Conservation (phyloP, 805 yeast genomes). For the Priceomyces haplophilus region DNA sequence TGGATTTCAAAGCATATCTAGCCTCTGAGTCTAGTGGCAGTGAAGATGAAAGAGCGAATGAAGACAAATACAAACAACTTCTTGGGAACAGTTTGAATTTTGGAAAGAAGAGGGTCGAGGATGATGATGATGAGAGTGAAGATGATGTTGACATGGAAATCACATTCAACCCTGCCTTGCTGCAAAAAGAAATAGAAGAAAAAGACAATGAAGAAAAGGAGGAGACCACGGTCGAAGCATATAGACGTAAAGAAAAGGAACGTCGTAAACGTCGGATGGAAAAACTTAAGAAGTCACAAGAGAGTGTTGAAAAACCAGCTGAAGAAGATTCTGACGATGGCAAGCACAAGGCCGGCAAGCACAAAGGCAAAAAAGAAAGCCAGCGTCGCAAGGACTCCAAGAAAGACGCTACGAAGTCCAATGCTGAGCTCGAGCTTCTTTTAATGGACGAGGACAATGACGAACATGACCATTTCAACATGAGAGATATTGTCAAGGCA, state of each 20-base stretch:
- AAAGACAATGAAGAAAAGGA: slow-evolving; percentile 47
- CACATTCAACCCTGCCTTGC: slow-evolving; percentile 85
- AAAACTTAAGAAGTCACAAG: slow-evolving; percentile 59
- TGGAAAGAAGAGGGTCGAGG: slow-evolving; percentile 8
- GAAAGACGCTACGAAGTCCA: slow-evolving; percentile 24
- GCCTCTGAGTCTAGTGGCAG: slow-evolving; percentile 51
- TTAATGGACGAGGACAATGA: slow-evolving; percentile 55
- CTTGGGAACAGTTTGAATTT: slow-evolving; percentile 39
- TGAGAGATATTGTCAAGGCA: slow-evolving; percentile 73
- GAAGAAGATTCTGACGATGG: not conserved
- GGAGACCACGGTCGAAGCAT: slow-evolving; percentile 73
- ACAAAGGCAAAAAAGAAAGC: slow-evolving; percentile 21
- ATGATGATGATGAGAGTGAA: not conserved
- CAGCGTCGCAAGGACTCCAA: slow-evolving; percentile 19
- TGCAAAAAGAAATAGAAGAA: slow-evolving; percentile 39
- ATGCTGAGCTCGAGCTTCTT: slow-evolving; percentile 73
- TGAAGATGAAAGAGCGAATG: slow-evolving; percentile 29
- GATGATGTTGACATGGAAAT: slow-evolving; percentile 86
- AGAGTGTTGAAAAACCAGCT: slow-evolving; percentile 22
- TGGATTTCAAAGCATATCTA: slow-evolving; percentile 89
- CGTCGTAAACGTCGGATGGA: slow-evolving; percentile 84
- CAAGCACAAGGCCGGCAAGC: not conserved
- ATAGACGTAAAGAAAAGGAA: slow-evolving; percentile 87
- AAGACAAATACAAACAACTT: slow-evolving; percentile 60
- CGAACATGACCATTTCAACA: slow-evolving; percentile 63